phyloP scores from a whole-genome alignment of 495 filamentous ascomycete genomes.

The Neurospora sp. region DNA sequence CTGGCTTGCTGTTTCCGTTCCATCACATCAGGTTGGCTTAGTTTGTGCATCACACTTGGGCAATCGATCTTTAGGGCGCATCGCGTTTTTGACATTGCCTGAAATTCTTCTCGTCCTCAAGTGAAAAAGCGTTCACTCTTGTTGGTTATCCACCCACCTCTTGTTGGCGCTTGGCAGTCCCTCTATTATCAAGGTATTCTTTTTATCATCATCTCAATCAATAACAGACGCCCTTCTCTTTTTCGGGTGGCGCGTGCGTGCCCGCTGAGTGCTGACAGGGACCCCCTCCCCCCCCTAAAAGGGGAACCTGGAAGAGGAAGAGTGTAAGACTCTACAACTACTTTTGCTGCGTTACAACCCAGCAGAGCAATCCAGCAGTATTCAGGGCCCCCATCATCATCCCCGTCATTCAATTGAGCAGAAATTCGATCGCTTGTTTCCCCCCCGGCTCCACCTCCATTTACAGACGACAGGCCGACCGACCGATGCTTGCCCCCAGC shows the following conservation, averaged over 20 bases:
- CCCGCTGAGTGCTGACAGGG: neutral
- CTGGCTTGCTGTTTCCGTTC: neutral
- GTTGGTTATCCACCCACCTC: neutral
- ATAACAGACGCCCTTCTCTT: neutral
- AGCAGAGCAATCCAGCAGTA: neutral
- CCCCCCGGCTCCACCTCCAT: slow-evolving; percentile 17
- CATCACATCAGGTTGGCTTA: neutral
- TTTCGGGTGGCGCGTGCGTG: neutral
- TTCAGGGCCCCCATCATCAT: slow-evolving; percentile 1
- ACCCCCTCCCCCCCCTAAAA: neutral
- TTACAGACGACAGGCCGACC: neutral
- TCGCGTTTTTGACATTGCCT: neutral
- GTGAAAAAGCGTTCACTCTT: neutral
- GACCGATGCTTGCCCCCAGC: slow-evolving; percentile 28
- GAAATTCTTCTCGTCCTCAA: neutral
- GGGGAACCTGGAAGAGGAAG: neutral
- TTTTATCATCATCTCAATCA: neutral
- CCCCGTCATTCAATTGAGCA: slow-evolving; percentile 11
- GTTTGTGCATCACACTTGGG: neutral
- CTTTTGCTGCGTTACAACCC: neutral
- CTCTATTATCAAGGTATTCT: neutral
- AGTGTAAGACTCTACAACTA: neutral
- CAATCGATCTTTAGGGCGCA: neutral
- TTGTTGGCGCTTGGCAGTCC: neutral
- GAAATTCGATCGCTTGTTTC: slow-evolving; percentile 18